Evolutionary conservation across 306 rosid species (phyloP).

Genomic region (Urtica urens): DNA sequence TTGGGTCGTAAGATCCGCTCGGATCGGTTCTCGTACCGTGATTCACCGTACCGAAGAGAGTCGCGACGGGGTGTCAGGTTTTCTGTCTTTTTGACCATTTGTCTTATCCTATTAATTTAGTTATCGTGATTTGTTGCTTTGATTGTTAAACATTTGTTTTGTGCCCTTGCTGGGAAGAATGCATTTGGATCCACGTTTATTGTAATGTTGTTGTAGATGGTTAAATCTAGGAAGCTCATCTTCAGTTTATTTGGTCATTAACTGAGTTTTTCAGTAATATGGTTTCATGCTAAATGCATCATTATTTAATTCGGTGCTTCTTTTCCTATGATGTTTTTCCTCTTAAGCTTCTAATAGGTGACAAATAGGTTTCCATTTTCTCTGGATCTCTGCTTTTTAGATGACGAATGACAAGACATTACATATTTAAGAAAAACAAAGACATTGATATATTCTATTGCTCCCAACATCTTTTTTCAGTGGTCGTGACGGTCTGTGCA

Average conservation of each 20-base stretch:
- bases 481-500: conserved; percentile 96
- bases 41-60: conserved; percentile 96
- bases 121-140: conserved; percentile 15
- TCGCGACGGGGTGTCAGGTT: conserved; percentile 98
- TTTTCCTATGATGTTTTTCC: neutral
- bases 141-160: neutral
- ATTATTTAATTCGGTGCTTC: neutral
- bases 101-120: conserved; percentile 15
- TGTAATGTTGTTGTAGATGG: too few species aligned
- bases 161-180: neutral
- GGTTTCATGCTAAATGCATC: neutral
- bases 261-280: neutral
- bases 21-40: conserved; percentile 87
- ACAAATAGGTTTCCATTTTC: neutral
- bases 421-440: too few species aligned
- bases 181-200: too few species aligned
- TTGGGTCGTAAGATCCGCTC: conserved; percentile 86
- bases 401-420: too few species aligned
- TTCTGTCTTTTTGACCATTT: conserved; percentile 31
- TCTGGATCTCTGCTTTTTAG: neutral
- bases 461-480: conserved; percentile 5
- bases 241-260: neutral
- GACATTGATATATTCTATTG: neutral
- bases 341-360: neutral
- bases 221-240: too few species aligned